Conservation (phyloP, 2,329 filamentous ascomycete genomes). For the Cadophora sp. region DNA sequence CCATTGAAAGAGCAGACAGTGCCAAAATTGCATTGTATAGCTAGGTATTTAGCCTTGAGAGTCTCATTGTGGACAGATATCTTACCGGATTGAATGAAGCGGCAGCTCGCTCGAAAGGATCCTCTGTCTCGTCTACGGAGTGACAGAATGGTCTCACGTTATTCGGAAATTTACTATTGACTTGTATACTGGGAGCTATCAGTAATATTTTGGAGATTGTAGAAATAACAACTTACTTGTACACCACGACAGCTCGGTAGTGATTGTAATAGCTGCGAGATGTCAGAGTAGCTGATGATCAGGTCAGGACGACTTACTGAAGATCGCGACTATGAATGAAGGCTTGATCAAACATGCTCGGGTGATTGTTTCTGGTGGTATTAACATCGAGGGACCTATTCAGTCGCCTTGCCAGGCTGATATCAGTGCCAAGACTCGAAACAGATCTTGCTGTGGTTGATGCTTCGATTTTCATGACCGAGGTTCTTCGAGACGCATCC, state of each 20-base stretch:
- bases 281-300: not conserved
- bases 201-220: not conserved
- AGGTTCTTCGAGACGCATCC: not conserved
- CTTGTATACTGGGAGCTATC: conserved; percentile 2
- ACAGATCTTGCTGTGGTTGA: conserved; percentile 6
- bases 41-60: not conserved
- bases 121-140: conserved; percentile 13
- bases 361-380: not conserved
- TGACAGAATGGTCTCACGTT: conserved; percentile 11
- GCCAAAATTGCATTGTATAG: conserved; percentile 16
- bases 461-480: not conserved
- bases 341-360: conserved; percentile 16
- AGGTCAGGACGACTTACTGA: not conserved
- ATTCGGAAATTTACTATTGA: conserved; percentile 9
- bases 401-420: conserved; percentile 4
- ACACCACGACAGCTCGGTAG: conserved; percentile 16
- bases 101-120: conserved; percentile 15
- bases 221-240: not conserved
- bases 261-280: conserved; percentile 16
- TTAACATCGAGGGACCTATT: not conserved
- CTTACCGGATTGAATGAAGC: conserved; percentile 15
- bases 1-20: conserved; percentile 17
- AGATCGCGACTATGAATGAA: conserved; percentile 11
- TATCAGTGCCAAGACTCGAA: conserved; percentile 5
- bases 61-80: not conserved